Evolutionary conservation across 352 stramenopile species (phyloP).

Genomic region (Pythium apleroticum): DNA sequence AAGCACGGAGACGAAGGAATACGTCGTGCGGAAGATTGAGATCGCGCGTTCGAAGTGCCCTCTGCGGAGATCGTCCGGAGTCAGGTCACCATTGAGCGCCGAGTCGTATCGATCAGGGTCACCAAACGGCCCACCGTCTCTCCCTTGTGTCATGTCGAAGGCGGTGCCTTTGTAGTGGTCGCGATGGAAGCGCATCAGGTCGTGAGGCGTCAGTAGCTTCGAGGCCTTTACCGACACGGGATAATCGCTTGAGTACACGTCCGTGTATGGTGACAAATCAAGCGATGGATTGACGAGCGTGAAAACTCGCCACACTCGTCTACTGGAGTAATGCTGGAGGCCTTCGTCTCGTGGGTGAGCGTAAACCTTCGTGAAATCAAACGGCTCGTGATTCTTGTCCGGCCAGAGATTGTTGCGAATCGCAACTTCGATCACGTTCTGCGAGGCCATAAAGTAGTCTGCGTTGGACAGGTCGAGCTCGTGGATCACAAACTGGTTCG

Average conservation of each 20-base stretch:
- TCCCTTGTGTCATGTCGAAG: constrained; percentile 88
- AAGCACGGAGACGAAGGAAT: constrained; percentile 84
- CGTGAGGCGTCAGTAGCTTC: constrained; percentile 56
- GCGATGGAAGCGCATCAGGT: constrained; percentile 91
- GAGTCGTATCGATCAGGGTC: constrained; percentile 89
- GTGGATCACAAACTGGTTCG: constrained; percentile 95
- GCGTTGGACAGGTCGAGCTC: constrained; percentile 75
- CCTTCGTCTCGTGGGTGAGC: constrained; percentile 56
- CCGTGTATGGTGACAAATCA: constrained; percentile 66
- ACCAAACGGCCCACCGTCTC: constrained; percentile 85
- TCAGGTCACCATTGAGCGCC: constrained; percentile 47
- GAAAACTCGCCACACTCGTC: constrained; percentile 90
- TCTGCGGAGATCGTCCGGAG: constrained; percentile 39
- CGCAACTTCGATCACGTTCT: constrained; percentile 89
- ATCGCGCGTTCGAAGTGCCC: constrained; percentile 91
- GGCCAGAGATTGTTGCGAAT: constrained; percentile 81
- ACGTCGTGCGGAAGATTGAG: constrained; percentile 92
- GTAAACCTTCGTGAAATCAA: constrained; percentile 91
- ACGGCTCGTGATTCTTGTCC: constrained; percentile 43
- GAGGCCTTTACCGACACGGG: constrained; percentile 82
- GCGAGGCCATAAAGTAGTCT: constrained; percentile 87
- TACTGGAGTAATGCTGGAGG: constrained; percentile 83
- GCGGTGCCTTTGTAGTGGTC: constrained; percentile 93
- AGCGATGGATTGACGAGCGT: constrained; percentile 75
- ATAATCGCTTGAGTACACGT: constrained; percentile 79